These are phyloP conservation scores for Phytopythium kandeliae DNA, from an alignment of 352 stramenopile species.

Conservation along the genomic window DNA sequence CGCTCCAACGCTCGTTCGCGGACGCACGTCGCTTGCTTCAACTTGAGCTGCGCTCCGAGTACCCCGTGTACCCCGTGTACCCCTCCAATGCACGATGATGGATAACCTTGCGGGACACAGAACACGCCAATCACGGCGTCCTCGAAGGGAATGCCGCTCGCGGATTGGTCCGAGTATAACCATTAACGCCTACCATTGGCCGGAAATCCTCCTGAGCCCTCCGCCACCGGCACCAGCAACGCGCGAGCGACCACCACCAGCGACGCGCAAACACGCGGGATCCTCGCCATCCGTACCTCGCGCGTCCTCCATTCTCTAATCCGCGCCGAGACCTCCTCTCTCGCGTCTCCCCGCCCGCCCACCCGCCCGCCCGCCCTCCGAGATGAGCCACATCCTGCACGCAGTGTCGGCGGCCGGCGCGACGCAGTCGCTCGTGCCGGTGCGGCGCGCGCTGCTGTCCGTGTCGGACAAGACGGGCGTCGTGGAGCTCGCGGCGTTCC, in stretches of 20 bases:
- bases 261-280: constrained; percentile 2
- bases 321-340: background rate
- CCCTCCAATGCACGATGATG: constrained; percentile 1
- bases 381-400: constrained; percentile 82
- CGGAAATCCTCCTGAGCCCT: constrained; percentile 1
- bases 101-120: too few species aligned
- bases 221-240: background rate
- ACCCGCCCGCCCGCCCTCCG: background rate
- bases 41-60: too few species aligned
- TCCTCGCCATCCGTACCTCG: background rate
- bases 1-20: too few species aligned
- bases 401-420: constrained; percentile 50
- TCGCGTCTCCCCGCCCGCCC: background rate
- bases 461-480: constrained; percentile 99
- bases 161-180: background rate
- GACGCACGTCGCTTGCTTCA: too few species aligned
- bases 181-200: background rate
- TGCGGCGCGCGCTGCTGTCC: constrained; percentile 95
- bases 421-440: constrained; percentile 81
- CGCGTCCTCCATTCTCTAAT: constrained; percentile 2
- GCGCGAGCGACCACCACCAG: background rate
- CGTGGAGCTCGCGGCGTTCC: constrained; percentile 95
- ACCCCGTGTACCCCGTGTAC: background rate
- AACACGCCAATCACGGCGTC: background rate
- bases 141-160: background rate